A percentile compares a stretch with the other conserved stretches of the same genome.
Evolutionary conservation across 1,139 yeast genomes (phyloP).

Genomic region (Sugiyamaella xylanicola): DNA sequence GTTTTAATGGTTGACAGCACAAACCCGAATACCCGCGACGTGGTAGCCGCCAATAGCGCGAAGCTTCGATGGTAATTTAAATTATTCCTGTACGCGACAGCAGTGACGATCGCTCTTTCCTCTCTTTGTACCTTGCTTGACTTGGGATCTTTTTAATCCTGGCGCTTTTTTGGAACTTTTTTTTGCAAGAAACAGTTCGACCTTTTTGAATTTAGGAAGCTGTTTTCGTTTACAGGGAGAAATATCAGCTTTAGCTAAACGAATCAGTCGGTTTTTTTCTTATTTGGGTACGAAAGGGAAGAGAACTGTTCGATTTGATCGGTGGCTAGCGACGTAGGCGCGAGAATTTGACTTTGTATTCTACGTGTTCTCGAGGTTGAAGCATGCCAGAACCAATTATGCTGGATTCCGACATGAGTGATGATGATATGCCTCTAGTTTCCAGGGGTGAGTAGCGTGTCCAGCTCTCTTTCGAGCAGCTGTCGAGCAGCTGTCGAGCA

Average conservation of each 20-base stretch:
- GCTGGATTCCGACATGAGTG: conserved; percentile 21
- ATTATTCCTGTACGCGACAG: conserved; percentile 15
- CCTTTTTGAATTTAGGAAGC: no score
- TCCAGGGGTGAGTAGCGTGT: conserved; percentile 12
- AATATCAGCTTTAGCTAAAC: background rate
- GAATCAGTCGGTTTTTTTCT: background rate
- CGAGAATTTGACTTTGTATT: background rate
- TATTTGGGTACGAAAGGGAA: background rate
- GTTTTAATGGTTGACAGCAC: no score
- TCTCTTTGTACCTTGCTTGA: background rate
- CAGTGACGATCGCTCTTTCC: conserved; percentile 3
- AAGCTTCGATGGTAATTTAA: background rate
- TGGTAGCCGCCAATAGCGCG: background rate
- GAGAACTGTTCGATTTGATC: background rate
- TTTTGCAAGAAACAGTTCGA: no score
- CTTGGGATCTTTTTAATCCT: background rate
- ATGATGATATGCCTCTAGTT: conserved; percentile 23
- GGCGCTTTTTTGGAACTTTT: no score
- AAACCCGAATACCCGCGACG: background rate
- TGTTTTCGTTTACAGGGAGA: no score
- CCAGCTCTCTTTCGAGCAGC: background rate
- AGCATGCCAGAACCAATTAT: conserved; percentile 14
- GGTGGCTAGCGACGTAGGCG: background rate
- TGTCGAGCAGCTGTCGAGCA: background rate
- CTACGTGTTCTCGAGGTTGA: background rate